Conservation (phyloP, 2,329 filamentous ascomycete genomes). For the Furcasterigmium furcatum region DNA sequence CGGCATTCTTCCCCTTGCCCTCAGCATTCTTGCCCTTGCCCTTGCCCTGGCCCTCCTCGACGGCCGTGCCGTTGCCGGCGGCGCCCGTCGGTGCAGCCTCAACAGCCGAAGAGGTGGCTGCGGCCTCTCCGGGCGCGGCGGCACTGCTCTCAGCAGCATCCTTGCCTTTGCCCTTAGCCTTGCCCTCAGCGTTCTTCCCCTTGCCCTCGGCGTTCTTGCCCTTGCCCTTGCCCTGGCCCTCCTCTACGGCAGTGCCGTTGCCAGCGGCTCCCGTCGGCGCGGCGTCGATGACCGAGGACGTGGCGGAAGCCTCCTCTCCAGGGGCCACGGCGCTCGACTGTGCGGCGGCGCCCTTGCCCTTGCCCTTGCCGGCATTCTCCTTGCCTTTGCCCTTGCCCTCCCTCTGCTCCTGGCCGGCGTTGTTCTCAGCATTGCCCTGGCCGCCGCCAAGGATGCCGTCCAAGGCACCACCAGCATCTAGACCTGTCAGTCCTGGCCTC, state of each 20-base stretch:
- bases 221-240: too few relatives aligned
- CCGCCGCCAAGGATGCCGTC: not conserved
- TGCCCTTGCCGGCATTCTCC: not conserved
- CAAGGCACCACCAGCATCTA: not conserved
- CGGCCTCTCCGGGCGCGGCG: not conserved
- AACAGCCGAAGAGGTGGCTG: not conserved
- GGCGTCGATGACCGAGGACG: not conserved
- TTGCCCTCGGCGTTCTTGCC: not conserved
- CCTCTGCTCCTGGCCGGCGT: not conserved
- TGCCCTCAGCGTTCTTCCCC: not conserved
- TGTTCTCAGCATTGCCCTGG: not conserved
- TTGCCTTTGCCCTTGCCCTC: not conserved
- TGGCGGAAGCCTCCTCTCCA: not conserved
- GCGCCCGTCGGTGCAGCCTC: not conserved
- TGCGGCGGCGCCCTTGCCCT: not conserved
- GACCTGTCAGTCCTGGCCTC: not conserved
- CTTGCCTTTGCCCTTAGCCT: not conserved
- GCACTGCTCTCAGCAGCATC: not conserved
- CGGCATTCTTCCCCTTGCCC: not conserved
- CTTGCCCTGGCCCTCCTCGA: too few relatives aligned
- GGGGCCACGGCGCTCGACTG: not conserved
- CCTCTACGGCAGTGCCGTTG: too few relatives aligned
- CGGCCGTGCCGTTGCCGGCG: not conserved
- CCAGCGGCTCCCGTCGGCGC: not conserved
- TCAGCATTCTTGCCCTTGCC: not conserved